phyloP scores from a whole-genome alignment of 2,329 filamentous ascomycete species.

The Penicillium sp. region DNA sequence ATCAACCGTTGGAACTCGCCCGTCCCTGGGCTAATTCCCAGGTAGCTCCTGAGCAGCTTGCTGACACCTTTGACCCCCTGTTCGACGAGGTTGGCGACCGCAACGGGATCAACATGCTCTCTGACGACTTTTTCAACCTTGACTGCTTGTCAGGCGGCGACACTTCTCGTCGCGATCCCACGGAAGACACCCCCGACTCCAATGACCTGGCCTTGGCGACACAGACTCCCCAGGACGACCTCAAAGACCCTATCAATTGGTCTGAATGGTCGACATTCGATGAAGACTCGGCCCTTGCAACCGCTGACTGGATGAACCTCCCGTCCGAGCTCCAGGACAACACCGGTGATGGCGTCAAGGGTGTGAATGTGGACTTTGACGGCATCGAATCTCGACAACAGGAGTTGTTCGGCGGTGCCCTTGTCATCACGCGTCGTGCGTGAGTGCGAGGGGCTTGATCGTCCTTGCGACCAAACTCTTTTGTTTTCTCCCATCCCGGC shows the following conservation, averaged over 20 bases:
- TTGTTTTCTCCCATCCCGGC: slow-evolving; percentile 12
- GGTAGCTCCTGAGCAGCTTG: slow-evolving; percentile 41
- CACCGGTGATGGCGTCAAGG: slow-evolving; percentile 25
- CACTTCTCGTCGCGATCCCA: slow-evolving; percentile 24
- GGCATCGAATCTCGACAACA: slow-evolving; percentile 35
- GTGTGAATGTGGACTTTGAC: slow-evolving; percentile 43
- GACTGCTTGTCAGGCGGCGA: slow-evolving; percentile 34
- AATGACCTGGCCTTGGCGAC: slow-evolving; percentile 38
- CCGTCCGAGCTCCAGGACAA: slow-evolving; percentile 5
- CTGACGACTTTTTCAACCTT: slow-evolving; percentile 41
- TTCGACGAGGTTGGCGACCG: slow-evolving; percentile 12
- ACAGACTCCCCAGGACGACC: slow-evolving; percentile 39
- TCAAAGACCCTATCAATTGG: slow-evolving; percentile 13
- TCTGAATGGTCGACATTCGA: slow-evolving; percentile 18
- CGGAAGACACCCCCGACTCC: slow-evolving; percentile 42
- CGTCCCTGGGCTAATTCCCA: slow-evolving; percentile 40
- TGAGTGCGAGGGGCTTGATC: slow-evolving; percentile 16
- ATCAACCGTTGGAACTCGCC: slow-evolving; percentile 22
- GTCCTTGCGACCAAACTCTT: background rate
- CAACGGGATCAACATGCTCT: slow-evolving; percentile 23
- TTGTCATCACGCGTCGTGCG: slow-evolving; percentile 31
- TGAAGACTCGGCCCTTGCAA: slow-evolving; percentile 15
- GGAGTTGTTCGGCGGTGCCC: slow-evolving; percentile 29
- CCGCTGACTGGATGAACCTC: slow-evolving; percentile 19
- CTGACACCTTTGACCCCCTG: slow-evolving; percentile 37